Base-by-base conservation (phyloP, 2,329 filamentous ascomycete species). In the Diaporthe ilicicola region DNA sequence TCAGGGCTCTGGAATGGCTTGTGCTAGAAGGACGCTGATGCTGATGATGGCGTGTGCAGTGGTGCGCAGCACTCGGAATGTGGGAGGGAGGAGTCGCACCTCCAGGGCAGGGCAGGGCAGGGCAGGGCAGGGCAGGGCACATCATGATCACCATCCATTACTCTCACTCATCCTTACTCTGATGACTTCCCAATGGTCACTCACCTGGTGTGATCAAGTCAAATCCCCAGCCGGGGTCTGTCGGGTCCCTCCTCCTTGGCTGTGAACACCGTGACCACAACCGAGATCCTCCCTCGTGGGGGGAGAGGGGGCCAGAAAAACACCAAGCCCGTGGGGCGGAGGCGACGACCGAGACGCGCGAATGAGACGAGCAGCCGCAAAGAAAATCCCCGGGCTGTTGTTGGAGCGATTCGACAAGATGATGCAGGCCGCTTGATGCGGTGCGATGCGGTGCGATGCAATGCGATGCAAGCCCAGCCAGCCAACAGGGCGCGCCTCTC, bases 21-120 rank as follows among this genome's bases (percentile, higher is more conserved):
- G 56, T 62, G 56, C 56, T 34, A 46, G 19, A 44, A 17, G 55
- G 9, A 10, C 46, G 55, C 37, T 59, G 56, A 62, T 46, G 56
- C 39, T 46, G 56, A n/a, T 62, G 56, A 62, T 62, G 39, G 27
- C 27, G 27, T 48, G 42, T 62, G 56, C 56, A 48, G 56, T 32
- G 56, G 56, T 61, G 56, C 56, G 39, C 56, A 61, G 56, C n/a
- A n/a, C 56, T 61, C 56, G 56, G 39, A 46, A 46, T 46, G 56
- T 46, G 39, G 56, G 56, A 62, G 42, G 27, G 56, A 61, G 17
- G 34, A 46, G 24, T 50, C 22, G 22, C 22, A 22, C 48, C 48
- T 5, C 4, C 22, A 15, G 4, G 10, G 13, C n/a, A n/a, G n/a
- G n/a, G n/a, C n/a, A n/a, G n/a, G n/a, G n/a, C n/a, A n/a, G n/a